These are phyloP conservation scores for Vachellia pachyceras DNA, from an alignment of 306 rosid genomes.

Conservation along the genomic window DNA sequence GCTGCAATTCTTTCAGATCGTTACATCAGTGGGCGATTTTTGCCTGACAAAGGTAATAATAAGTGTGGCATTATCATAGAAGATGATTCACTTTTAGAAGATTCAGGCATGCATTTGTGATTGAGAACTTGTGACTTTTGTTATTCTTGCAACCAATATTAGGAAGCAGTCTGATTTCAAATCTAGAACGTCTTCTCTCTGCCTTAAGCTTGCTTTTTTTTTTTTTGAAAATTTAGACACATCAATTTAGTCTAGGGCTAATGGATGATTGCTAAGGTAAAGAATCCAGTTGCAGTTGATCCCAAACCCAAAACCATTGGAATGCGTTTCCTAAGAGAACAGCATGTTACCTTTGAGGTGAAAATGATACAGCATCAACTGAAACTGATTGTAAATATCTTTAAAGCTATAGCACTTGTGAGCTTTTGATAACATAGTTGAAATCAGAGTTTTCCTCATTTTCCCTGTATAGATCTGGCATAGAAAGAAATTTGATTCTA, in stretches of 20 bases:
- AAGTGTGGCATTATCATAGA: not conserved
- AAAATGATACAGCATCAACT: constrained; percentile 7
- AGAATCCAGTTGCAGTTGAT: constrained; percentile 15
- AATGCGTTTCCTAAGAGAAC: constrained; percentile 7
- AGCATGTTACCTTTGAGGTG: not conserved
- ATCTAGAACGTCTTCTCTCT: constrained; percentile 16
- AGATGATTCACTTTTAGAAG: constrained; percentile 22
- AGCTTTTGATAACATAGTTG: constrained; percentile 5
- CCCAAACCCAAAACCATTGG: constrained; percentile 10
- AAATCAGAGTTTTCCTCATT: constrained; percentile 19
- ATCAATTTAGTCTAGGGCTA: not conserved
- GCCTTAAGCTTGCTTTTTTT: constrained; percentile 25
- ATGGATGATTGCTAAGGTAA: not conserved
- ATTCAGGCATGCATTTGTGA: constrained; percentile 18
- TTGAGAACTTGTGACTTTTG: not conserved
- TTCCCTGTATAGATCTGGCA: constrained; percentile 7
- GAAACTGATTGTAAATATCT: constrained; percentile 22
- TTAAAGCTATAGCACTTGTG: constrained; percentile 27
- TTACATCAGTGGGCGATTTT: constrained; percentile 94
- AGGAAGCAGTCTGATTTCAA: constrained; percentile 28
- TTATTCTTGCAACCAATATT: not conserved
- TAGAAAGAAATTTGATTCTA: not conserved
- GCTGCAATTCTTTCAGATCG: constrained; percentile 99
- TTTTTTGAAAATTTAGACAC: not conserved
- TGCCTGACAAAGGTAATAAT: constrained; percentile 92